These are phyloP conservation scores for Candida dendrica DNA, from an alignment of 805 yeast species.

Conservation along the genomic window DNA sequence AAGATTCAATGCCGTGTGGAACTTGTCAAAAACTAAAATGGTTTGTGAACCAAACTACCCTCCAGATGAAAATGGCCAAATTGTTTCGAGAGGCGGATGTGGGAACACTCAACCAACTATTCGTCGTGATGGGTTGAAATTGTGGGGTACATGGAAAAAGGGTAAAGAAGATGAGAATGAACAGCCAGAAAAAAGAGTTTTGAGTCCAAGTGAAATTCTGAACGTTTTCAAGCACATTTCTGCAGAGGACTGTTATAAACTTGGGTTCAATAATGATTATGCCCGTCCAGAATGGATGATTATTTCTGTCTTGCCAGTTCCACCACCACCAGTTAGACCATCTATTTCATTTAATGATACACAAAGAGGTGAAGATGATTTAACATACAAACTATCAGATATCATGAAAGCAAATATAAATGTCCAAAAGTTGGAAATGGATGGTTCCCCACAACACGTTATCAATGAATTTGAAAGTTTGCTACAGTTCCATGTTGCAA, in stretches of 20 bases:
- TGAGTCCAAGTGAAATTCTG: slow-evolving; percentile 83
- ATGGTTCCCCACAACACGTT: slow-evolving; percentile 98
- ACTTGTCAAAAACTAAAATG: slow-evolving; percentile 83
- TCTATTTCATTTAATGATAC: slow-evolving; percentile 97
- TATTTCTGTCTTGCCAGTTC: slow-evolving; percentile 95
- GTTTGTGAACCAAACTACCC: slow-evolving; percentile 85
- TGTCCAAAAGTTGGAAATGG: slow-evolving; percentile 95
- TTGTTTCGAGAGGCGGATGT: slow-evolving; percentile 87
- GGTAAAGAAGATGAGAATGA: slow-evolving; percentile 76
- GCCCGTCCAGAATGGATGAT: slow-evolving; percentile 99
- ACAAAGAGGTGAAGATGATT: slow-evolving; percentile 98
- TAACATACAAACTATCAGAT: slow-evolving; percentile 95
- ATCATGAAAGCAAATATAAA: slow-evolving; percentile 93
- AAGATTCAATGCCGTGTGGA: slow-evolving; percentile 96
- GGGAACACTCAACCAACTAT: slow-evolving; percentile 95
- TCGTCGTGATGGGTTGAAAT: slow-evolving; percentile 90
- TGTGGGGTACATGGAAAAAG: slow-evolving; percentile 98
- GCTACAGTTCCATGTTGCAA: slow-evolving; percentile 95
- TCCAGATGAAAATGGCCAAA: slow-evolving; percentile 53
- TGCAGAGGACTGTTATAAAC: slow-evolving; percentile 66
- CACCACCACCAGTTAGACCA: slow-evolving; percentile 99
- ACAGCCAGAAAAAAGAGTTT: slow-evolving; percentile 85
- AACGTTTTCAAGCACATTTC: slow-evolving; percentile 90
- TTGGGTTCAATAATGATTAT: slow-evolving; percentile 92
- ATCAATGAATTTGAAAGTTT: slow-evolving; percentile 93